A percentile compares a stretch with the other conserved stretches of the same genome.
phyloP scores from a whole-genome alignment of 768 basidiomycete species.

The Boletus subcaerulescens region DNA sequence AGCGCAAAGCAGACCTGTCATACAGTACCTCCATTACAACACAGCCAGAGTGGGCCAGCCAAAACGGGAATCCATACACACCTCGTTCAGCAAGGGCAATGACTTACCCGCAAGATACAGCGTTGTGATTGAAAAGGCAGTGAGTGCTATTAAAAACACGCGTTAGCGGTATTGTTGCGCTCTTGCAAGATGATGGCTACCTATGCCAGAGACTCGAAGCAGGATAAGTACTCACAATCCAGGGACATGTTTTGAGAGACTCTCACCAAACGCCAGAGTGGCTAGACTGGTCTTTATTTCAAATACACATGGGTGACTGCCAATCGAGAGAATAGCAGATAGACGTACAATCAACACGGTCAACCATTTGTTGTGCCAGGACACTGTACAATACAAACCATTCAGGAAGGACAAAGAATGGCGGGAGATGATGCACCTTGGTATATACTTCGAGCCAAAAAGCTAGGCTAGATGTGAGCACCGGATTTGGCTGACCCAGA shows the following conservation, averaged over 20 bases:
- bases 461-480: constrained; percentile 4
- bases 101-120: not conserved
- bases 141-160: constrained; percentile 1
- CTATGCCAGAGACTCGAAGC: constrained; percentile 4
- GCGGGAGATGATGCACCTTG: not conserved
- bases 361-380: constrained; percentile 7
- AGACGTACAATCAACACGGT: constrained; percentile 4
- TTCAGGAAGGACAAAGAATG: not conserved
- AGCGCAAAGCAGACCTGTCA: constrained; percentile 6
- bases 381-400: constrained; percentile 1
- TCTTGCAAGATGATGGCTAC: not conserved
- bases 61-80: not conserved
- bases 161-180: not conserved
- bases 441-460: constrained; percentile 12
- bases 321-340: not conserved
- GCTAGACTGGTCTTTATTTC: constrained; percentile 1
- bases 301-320: not conserved
- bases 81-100: constrained; percentile 6
- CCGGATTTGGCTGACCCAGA: not conserved
- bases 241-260: not conserved
- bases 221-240: not conserved
- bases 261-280: constrained; percentile 7
- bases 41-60: too few relatives aligned
- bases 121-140: not conserved
- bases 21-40: not conserved